phyloP scores from a whole-genome alignment of 306 rosid genomes.

The Acacia confusa region DNA sequence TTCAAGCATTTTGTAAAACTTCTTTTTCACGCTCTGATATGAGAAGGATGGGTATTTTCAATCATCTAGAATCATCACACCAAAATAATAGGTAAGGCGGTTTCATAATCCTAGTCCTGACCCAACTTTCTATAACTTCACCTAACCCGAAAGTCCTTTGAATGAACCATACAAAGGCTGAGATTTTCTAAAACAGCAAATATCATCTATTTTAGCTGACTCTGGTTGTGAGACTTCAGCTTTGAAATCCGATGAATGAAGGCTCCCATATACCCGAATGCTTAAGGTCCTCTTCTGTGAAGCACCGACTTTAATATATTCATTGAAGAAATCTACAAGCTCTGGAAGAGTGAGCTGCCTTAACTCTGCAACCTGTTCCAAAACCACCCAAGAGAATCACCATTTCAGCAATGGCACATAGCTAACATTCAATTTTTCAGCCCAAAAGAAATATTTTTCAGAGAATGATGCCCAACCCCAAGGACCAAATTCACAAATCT shows the following conservation, averaged over 20 bases:
- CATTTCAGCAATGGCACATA: not conserved
- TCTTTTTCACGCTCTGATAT: not conserved
- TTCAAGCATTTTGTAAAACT: not conserved
- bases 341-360: conserved; percentile 70
- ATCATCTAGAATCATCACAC: not conserved
- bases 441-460: not conserved
- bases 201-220: conserved; percentile 57
- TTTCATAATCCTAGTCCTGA: conserved; percentile 10
- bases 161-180: conserved; percentile 86
- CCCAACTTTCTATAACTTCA: conserved; percentile 57
- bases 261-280: conserved; percentile 75
- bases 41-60: not conserved
- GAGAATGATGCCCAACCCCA: not conserved
- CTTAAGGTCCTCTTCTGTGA: conserved; percentile 68
- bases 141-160: conserved; percentile 67
- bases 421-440: not conserved
- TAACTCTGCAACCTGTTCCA: conserved; percentile 76
- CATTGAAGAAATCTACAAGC: conserved; percentile 73
- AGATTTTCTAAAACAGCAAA: conserved; percentile 75
- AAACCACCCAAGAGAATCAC: conserved; percentile 21
- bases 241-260: conserved; percentile 62
- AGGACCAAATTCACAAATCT: not conserved
- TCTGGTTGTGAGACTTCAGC: conserved; percentile 44
- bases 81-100: conserved; percentile 1
- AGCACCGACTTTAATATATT: conserved; percentile 75